A percentile compares a stretch with the other conserved stretches of the same genome.
phyloP scores from a whole-genome alignment of 805 yeast genomes.

The Wickerhamiella australiensis region DNA sequence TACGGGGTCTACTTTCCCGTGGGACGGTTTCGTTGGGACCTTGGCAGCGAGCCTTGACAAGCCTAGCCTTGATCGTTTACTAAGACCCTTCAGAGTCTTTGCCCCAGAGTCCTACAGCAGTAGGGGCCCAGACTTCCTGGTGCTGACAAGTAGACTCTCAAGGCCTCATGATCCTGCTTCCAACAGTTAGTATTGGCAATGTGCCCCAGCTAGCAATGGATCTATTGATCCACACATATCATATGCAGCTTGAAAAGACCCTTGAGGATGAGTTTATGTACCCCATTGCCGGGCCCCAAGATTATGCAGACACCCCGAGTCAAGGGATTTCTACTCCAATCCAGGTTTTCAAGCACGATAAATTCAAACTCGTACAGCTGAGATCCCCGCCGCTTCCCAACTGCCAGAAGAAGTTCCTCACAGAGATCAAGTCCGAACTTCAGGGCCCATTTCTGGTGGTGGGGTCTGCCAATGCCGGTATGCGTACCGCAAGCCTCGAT shows the following conservation, averaged over 20 bases:
- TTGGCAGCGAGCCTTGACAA: too few relatives aligned
- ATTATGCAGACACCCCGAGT: constrained; percentile 29
- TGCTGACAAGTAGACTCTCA: neutral
- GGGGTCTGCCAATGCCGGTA: constrained; percentile 64
- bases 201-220: constrained; percentile 77
- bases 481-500: constrained; percentile 19
- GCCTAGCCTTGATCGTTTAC: too few relatives aligned
- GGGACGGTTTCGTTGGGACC: too few relatives aligned
- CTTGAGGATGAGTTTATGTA: constrained; percentile 52
- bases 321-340: constrained; percentile 44
- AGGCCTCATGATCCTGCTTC: constrained; percentile 32
- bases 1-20: too few relatives aligned
- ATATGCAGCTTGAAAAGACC: constrained; percentile 39
- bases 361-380: constrained; percentile 10
- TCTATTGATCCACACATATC: constrained; percentile 52
- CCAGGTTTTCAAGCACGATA: constrained; percentile 36
- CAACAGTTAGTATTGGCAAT: constrained; percentile 77
- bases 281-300: constrained; percentile 78
- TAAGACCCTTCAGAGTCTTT: neutral
- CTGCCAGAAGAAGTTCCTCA: constrained; percentile 38
- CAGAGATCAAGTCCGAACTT: constrained; percentile 32
- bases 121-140: too few relatives aligned
- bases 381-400: constrained; percentile 21
- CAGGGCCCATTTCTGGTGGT: constrained; percentile 37
- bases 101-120: neutral